Base-by-base conservation (phyloP, 2,329 filamentous ascomycete genomes). In the Sordariomycetes sp. region DNA sequence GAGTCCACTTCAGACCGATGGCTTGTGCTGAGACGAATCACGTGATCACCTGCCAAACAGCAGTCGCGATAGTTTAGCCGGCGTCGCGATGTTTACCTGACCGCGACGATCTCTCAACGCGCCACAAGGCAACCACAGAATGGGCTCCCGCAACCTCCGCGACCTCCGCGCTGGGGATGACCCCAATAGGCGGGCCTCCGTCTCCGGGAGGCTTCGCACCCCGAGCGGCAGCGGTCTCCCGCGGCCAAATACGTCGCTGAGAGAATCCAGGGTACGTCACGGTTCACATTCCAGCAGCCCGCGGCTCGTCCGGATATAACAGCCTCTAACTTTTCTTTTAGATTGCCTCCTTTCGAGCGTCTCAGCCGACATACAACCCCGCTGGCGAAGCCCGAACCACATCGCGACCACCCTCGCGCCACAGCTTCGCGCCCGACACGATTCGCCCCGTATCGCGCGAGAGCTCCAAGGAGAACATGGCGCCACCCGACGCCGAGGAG, bases 381-480 rank as follows among this genome's bases (percentile, higher is more conserved):
- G 68, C 87, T 11, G 78, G 79, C 1, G 82, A 80, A 32, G 76
- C 54, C 53, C 58, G 58, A 7, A 37, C 61, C 8, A 55, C 54
- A 2, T 64, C 67, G 5, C 66, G 75, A 50, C 71, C 75, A 0
- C 61, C 68, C 0, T 77, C 76, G 4, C 70, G 74, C 40, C 75
- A 75, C 51, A 74, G 72, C 62, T 67, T 67, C 28, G 64, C 60
- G 18, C 43, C 53, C 28, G 73, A 74, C 54, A 76, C 74, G 12
- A 67, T 71, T 61, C 74, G 72, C 24, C 73, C 74, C 52, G 71
- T 73, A n/a, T 83, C 81, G 53, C 76, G 74, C 62, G 80, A 83
- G 59, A 83, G 80, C 66, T 80, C 72, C 61, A 84, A 81, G 65
- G 82, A 81, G 66, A 85, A 84, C 65, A 74, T 80, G 63, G 78